Evolutionary conservation across 306 rosid genomes (phyloP), one percentile per base, ranked within the genome.

Genomic region (Begonia peltatifolia): DNA sequence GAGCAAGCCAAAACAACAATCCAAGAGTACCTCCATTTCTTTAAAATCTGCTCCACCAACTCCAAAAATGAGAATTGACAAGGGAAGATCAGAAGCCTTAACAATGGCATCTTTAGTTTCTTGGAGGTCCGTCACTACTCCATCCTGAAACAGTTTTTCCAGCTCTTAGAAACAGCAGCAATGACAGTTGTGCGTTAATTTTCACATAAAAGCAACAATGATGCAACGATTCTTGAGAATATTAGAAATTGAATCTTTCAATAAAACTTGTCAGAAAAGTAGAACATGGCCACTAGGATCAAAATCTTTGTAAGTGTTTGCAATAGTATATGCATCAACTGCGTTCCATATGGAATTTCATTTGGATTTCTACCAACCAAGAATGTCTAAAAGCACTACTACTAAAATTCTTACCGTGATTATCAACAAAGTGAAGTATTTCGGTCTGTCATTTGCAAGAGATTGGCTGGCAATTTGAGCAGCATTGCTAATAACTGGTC

Each of bases 1-100:
- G n/a, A 43, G 11, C 3, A 43, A 0, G 11, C 14, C 12, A n/a
- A 41, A 51, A 7, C 42, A 30, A 47, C 53, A 62, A 58, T 30
- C 57, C 10, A 58, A 46, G 61, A 30, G 17, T 83, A 92, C 99
- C 99, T 92, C 96, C 99, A 92, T 92, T 74, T 92, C 99, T 79
- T 92, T 92, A 68, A 87, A 92, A 71, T 92, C 99, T 9, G 99
- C 96, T 68, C 99, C 99, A 71, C 99, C 99, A 18, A 92, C 96
- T 14, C 99, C 99, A 69, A 92, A 80, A 53, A 92, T 92, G 64
- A 92, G 96, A 64, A 92, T 92, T 22, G 99, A 92, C 59, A 92
- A 61, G 11, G 99, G 96, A 57, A 92, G 80, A 60, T 92, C 96
- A 18, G 99, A 92, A 55, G 99, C 96, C 62, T 81, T 92, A 53